Conservation (phyloP, 352 stramenopile genomes). For the Thalassiosira exigua region DNA sequence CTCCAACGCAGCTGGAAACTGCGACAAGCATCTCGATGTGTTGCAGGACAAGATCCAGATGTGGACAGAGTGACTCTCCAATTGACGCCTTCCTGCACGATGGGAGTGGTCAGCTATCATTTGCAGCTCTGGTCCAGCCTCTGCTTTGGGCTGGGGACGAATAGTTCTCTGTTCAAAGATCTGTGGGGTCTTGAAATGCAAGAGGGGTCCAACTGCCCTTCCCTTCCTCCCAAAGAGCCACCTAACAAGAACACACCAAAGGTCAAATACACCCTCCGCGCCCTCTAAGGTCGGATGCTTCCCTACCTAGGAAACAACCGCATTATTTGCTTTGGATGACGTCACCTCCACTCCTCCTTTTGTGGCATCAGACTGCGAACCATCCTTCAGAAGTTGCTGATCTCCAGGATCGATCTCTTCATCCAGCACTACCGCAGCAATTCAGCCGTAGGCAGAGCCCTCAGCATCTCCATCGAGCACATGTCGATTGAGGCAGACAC, state of each 20-base stretch:
- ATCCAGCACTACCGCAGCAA: slow-evolving; percentile 5
- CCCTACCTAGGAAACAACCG: slow-evolving; percentile 1
- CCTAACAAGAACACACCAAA: background rate
- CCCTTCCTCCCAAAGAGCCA: background rate
- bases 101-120: slow-evolving; percentile 30
- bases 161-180: background rate
- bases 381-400: background rate
- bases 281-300: background rate
- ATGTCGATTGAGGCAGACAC: background rate
- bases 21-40: background rate
- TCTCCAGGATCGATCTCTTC: background rate
- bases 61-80: slow-evolving; percentile 3
- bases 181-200: background rate
- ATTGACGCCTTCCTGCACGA: slow-evolving; percentile 2
- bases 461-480: background rate
- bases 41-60: slow-evolving; percentile 3
- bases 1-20: slow-evolving; percentile 9
- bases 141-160: slow-evolving; percentile 19
- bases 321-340: slow-evolving; percentile 4
- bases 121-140: slow-evolving; percentile 27
- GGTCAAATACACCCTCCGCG: background rate
- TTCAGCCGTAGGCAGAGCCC: background rate
- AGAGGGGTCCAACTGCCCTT: background rate
- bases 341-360: slow-evolving; percentile 5
- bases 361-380: slow-evolving; percentile 1